Conservation (phyloP, 768 basidiomycete genomes). For the Tricholoma saponaceum region DNA sequence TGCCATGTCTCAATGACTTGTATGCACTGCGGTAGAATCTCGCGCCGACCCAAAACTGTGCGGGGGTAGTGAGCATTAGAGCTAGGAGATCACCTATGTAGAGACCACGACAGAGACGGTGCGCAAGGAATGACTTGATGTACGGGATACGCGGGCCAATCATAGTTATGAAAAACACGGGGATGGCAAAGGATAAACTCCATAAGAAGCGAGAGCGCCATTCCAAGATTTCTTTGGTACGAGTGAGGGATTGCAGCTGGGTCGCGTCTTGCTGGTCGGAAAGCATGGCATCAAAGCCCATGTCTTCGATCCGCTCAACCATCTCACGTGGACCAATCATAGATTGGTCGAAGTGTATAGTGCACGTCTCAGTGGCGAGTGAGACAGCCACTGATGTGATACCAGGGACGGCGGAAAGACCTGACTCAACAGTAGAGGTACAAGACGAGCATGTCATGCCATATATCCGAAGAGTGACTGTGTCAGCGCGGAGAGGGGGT, state of each 20-base stretch:
- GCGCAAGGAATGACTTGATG: constrained; percentile 47
- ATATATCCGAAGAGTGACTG: constrained; percentile 73
- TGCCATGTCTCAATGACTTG: constrained; percentile 85
- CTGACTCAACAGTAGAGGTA: constrained; percentile 69
- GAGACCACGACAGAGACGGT: constrained; percentile 57
- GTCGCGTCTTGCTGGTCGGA: constrained; percentile 77
- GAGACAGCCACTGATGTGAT: constrained; percentile 70
- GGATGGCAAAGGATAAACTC: constrained; percentile 76
- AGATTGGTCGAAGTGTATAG: constrained; percentile 69
- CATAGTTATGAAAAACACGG: constrained; percentile 95
- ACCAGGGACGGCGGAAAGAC: constrained; percentile 67
- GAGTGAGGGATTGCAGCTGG: constrained; percentile 80
- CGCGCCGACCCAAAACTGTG: constrained; percentile 88
- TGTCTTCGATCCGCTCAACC: constrained; percentile 81
- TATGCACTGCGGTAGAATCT: constrained; percentile 88
- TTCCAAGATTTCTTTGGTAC: constrained; percentile 87
- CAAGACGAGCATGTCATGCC: constrained; percentile 92
- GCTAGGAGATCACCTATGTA: constrained; percentile 80
- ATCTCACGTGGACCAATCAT: constrained; percentile 80
- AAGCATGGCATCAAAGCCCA: constrained; percentile 88
- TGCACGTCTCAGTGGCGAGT: constrained; percentile 71
- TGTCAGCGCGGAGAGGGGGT: constrained; percentile 59
- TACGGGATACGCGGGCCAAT: constrained; percentile 65
- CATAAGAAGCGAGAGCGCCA: constrained; percentile 80
- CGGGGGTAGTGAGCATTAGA: constrained; percentile 78